phyloP scores from a whole-genome alignment of 805 yeast genomes.

The Torulaspora delbrueckii region DNA sequence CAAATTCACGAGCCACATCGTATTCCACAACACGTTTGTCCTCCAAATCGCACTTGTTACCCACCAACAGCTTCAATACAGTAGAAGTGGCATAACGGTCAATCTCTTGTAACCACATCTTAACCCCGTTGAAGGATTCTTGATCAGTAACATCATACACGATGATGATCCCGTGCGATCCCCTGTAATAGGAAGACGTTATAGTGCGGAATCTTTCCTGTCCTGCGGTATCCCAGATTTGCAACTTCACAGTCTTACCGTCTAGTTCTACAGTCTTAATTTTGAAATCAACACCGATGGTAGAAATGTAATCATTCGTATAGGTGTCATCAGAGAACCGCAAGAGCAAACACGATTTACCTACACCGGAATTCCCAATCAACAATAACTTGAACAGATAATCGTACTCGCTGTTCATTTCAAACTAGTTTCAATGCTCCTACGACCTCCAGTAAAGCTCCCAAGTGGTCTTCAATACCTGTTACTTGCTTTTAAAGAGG shows the following conservation, averaged over 20 bases:
- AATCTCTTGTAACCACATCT: conserved; percentile 97
- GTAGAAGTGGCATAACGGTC: conserved; percentile 98
- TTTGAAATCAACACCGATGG: conserved; percentile 95
- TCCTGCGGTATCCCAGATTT: conserved; percentile 99
- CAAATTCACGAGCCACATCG: conserved; percentile 95
- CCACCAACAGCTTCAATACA: conserved; percentile 90
- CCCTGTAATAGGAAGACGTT: conserved; percentile 95
- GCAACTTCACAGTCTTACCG: conserved; percentile 94
- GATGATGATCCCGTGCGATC: conserved; percentile 97
- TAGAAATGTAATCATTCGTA: conserved; percentile 93
- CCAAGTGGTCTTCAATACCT: conserved; percentile 6
- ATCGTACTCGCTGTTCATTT: conserved; percentile 93
- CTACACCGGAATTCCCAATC: conserved; percentile 98
- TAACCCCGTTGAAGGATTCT: conserved; percentile 91
- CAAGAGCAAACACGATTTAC: conserved; percentile 89
- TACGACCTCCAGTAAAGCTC: not conserved
- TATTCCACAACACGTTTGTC: conserved; percentile 95
- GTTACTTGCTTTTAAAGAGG: conserved; percentile 5
- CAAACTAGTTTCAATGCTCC: not conserved
- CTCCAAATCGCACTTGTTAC: conserved; percentile 90
- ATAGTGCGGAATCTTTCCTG: conserved; percentile 98
- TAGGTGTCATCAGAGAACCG: conserved; percentile 97
- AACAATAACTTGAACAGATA: conserved; percentile 89
- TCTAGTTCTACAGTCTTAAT: conserved; percentile 88
- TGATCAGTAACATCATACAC: conserved; percentile 98